A percentile compares a stretch with the other conserved stretches of the same genome.
Conservation (phyloP, 192 early-diverging fungal genomes). For the Backusella mclennaniae region DNA sequence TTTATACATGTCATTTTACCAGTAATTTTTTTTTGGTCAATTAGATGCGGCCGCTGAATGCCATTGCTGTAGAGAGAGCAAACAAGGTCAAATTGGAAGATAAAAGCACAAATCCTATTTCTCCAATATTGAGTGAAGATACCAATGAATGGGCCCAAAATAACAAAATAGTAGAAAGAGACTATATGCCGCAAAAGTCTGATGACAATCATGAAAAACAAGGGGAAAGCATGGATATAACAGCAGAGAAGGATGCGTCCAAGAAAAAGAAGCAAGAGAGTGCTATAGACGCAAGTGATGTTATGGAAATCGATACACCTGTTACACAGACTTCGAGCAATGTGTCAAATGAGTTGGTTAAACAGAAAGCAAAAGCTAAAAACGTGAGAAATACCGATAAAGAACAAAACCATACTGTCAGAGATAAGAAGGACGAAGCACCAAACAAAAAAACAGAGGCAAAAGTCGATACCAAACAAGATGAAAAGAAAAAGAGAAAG, state of each 20-base stretch:
- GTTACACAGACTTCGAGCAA: background rate
- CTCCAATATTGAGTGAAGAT: background rate
- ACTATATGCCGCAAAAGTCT: background rate
- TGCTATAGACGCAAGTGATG: background rate
- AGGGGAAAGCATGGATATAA: background rate
- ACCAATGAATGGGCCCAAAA: background rate
- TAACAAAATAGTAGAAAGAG: background rate
- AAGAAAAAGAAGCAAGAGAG: background rate
- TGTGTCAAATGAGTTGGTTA: too few relatives aligned
- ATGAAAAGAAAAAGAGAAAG: background rate
- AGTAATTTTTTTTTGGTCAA: background rate
- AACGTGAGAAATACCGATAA: background rate
- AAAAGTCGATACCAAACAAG: background rate
- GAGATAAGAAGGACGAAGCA: background rate
- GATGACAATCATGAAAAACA: background rate
- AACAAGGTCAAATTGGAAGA: background rate
- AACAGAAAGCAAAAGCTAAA: background rate
- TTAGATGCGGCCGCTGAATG: background rate
- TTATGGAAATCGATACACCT: background rate
- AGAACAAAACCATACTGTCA: background rate
- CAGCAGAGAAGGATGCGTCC: background rate
- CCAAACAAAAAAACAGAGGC: background rate
- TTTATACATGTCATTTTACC: background rate
- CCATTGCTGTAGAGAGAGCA: background rate
- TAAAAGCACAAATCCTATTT: background rate